Percentiles rank a stretch among this genome's conserved stretches.
phyloP scores from a whole-genome alignment of 192 early-diverging fungal species.

The Lunasporangiospora selenospora region DNA sequence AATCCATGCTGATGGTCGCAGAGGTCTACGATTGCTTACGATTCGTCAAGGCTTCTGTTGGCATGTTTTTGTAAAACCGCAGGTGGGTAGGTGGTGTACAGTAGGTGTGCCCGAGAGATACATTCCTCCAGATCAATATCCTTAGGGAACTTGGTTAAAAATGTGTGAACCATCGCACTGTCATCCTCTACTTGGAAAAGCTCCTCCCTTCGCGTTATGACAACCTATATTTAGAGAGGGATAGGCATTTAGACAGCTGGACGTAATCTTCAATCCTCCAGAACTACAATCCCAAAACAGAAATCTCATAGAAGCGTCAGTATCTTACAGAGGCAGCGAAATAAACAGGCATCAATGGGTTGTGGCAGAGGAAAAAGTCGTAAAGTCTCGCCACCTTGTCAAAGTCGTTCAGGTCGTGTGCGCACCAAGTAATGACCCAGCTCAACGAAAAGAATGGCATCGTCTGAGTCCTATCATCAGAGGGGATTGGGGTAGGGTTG shows the following conservation, averaged over 20 bases:
- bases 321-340: constrained; percentile 52
- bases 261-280: not conserved
- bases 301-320: not conserved
- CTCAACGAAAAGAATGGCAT: constrained; percentile 60
- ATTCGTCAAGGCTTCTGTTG: constrained; percentile 44
- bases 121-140: constrained; percentile 50
- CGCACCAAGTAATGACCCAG: constrained; percentile 71
- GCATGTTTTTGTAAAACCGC: constrained; percentile 46
- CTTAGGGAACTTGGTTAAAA: constrained; percentile 59
- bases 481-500: too few species aligned
- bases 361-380: constrained; percentile 58
- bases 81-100: constrained; percentile 46
- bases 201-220: constrained; percentile 50
- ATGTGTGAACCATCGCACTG: constrained; percentile 53
- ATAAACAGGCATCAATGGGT: constrained; percentile 59
- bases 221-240: constrained; percentile 40
- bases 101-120: constrained; percentile 38
- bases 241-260: not conserved
- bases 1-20: not conserved
- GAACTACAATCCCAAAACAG: not conserved
- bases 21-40: constrained; percentile 22
- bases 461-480: constrained; percentile 51
- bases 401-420: constrained; percentile 57
- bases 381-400: constrained; percentile 52
- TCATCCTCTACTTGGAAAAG: constrained; percentile 52